Conservation (phyloP, 2,329 filamentous ascomycete species). For the Coccinonectria pachysandricola region DNA sequence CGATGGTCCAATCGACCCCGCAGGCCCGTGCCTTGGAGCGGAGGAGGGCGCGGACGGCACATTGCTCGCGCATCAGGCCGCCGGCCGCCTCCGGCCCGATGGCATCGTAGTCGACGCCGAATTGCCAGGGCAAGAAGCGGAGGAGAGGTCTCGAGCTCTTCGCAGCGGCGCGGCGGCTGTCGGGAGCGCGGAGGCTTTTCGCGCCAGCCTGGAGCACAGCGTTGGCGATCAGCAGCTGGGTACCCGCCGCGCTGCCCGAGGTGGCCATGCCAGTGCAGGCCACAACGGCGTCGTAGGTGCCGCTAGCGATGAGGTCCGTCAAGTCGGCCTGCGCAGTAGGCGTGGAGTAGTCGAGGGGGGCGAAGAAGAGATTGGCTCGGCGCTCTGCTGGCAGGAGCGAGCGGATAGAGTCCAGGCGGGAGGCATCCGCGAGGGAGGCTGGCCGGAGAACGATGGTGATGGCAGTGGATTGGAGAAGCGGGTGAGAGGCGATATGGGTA, state of each 20-base stretch:
- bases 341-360: constrained; percentile 30
- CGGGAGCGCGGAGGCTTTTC: too few species aligned
- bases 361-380: too few species aligned
- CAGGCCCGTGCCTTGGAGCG: constrained; percentile 34
- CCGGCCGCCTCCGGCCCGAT: constrained; percentile 50
- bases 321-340: constrained; percentile 34
- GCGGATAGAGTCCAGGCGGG: constrained; percentile 24
- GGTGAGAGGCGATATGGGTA: constrained; percentile 36
- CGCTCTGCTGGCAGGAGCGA: too few species aligned
- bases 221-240: constrained; percentile 45
- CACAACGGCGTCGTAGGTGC: constrained; percentile 42
- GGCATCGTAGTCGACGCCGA: constrained; percentile 60
- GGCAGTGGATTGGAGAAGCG: constrained; percentile 40
- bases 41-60: constrained; percentile 44
- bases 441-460: too few species aligned
- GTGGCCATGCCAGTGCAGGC: constrained; percentile 51
- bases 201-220: constrained; percentile 43
- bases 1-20: constrained; percentile 48
- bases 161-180: too few species aligned
- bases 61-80: constrained; percentile 58
- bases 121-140: constrained; percentile 62
- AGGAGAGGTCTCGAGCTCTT: too few species aligned
- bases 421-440: constrained; percentile 25
- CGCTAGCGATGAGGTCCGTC: constrained; percentile 25
- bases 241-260: constrained; percentile 39